phyloP scores from a whole-genome alignment of 768 basidiomycete genomes.

The Tulasnella sp. region DNA sequence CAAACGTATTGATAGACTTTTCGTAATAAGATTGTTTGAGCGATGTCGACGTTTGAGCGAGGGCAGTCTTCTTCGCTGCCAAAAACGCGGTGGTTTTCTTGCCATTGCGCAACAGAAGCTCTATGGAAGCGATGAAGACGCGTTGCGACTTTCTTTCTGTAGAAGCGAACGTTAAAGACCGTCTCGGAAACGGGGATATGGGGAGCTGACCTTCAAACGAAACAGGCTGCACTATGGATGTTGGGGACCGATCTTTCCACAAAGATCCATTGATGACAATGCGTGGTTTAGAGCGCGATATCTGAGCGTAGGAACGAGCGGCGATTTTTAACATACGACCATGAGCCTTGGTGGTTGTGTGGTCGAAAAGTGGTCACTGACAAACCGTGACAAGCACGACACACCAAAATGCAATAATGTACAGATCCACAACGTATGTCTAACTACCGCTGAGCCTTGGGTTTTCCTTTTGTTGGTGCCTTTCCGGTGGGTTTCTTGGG shows the following conservation, averaged over 20 bases:
- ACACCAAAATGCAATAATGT: not conserved
- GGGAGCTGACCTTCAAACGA: not conserved
- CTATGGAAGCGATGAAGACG: not conserved
- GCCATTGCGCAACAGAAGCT: not conserved
- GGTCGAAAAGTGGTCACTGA: not conserved
- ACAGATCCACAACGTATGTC: not conserved
- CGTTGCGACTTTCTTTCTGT: not conserved
- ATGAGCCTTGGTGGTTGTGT: not conserved
- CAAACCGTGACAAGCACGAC: not conserved
- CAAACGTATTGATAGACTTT: not conserved
- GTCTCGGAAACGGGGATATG: not conserved
- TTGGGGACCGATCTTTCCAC: not conserved
- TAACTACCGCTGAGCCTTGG: not conserved
- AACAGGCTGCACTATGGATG: not conserved
- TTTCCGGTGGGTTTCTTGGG: constrained; percentile 13
- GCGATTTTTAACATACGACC: not conserved
- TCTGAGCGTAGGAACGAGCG: not conserved
- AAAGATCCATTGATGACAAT: not conserved
- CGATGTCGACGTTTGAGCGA: not conserved
- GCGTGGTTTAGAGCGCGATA: not conserved
- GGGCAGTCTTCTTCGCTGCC: not conserved
- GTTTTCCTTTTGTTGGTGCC: constrained; percentile 1
- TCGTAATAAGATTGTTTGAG: constrained; percentile 1
- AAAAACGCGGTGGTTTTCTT: not conserved
- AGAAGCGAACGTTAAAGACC: not conserved